These are phyloP conservation scores for Kernera saxatilis DNA, from an alignment of 345 rosid species.

Conservation along the genomic window DNA sequence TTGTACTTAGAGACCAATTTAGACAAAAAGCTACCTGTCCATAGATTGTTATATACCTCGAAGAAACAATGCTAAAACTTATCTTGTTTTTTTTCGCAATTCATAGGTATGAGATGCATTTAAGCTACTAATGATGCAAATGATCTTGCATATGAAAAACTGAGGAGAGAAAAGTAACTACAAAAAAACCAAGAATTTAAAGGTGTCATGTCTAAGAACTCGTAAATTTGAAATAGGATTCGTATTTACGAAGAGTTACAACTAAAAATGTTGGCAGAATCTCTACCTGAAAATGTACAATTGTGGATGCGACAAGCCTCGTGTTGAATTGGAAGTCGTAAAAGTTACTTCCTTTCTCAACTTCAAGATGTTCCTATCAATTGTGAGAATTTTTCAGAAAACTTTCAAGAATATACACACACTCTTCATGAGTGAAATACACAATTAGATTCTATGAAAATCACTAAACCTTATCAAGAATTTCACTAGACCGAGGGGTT, in stretches of 20 bases:
- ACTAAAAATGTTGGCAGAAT: neutral
- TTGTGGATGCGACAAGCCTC: constrained; percentile 72
- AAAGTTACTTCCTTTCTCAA: constrained; percentile 54
- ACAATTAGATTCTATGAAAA: neutral
- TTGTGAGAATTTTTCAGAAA: constrained; percentile 12
- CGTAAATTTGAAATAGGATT: neutral
- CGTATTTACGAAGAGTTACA: neutral
- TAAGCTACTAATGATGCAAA: constrained; percentile 5
- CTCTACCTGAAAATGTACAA: constrained; percentile 84
- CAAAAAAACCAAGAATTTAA: neutral
- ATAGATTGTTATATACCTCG: neutral
- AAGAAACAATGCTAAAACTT: neutral
- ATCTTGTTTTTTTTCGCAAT: too few species aligned
- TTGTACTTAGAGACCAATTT: neutral
- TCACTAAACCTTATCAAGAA: constrained; percentile 44
- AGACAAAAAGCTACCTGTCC: neutral
- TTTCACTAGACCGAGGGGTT: constrained; percentile 38
- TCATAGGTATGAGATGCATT: neutral
- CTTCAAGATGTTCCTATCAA: constrained; percentile 55
- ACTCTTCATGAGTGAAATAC: too few species aligned
- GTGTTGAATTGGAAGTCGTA: constrained; percentile 79
- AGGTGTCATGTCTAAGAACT: neutral
- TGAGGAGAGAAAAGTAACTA: too few species aligned
- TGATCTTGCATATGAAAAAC: neutral
- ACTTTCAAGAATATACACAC: too few species aligned